Base-by-base conservation (phyloP, 2,329 filamentous ascomycete species). In the Aureobasidium sp. region DNA sequence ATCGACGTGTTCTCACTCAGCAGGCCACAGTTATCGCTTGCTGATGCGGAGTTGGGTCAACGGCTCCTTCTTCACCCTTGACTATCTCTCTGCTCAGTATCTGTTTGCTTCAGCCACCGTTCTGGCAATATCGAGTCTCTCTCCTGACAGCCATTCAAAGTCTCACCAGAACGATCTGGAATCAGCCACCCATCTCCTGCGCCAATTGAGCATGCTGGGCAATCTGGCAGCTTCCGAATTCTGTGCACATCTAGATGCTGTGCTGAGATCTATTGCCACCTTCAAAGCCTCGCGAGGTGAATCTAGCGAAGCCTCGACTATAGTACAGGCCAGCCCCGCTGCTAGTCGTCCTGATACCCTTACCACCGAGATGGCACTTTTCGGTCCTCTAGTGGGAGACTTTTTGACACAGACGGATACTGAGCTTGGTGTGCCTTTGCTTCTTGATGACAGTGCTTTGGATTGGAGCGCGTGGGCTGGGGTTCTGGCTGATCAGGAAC, bases 31-130 rank as follows among this genome's bases (percentile, higher is more conserved):
- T 0, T 74, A 74, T 48, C 72, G 72, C 0, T 68, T 81, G 0
- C 68, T 81, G 0, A 76, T 74, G 2, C 72, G 78, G 6, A 73
- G 73, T 14, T 81, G 79, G 79, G 75, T 79, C 1, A 74, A 78
- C 36, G 79, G 79, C 0, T 75, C 77, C 0, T 79, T 80, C 60
- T 70, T 74, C 0, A 79, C 74, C 0, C 79, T 81, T 49, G 79
- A 80, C 63, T 80, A 79, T 67, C 77, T 77, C 51, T 73, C 76
- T 66, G 75, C 76, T 0, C 77, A 79, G 51, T 80, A 79, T 44
- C 74, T 81, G 29, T 81, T 81, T 67, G 77, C 78, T 0, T 73
- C 77, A 0, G 72, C 76, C 2, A 78, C 75, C 0, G 73, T 80
- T 5, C 72, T 81, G 1, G 77, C 76, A 0, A 71, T 79, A 1